Evolutionary conservation across 192 early-diverging fungal genomes (phyloP), one percentile per base, ranked within the genome.

Genomic region (Coemansia sp.): DNA sequence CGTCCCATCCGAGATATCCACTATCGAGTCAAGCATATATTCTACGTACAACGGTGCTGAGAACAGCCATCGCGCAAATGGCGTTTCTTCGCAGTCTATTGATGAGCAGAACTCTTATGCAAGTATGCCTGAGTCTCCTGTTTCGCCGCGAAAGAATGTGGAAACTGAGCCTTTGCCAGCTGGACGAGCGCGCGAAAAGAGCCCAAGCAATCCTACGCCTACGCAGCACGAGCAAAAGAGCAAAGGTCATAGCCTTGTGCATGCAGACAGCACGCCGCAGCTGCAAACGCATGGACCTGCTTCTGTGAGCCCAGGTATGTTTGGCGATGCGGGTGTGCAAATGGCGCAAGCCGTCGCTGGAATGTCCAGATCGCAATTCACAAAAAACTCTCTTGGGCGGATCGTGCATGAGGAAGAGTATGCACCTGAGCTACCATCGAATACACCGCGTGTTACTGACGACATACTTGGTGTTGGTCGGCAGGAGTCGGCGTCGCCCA

Each of bases 401-500:
- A 82, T 82, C 43, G 75, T 77, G 56, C 81, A 72, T 45, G 81
- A 82, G 63, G 76, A 82, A 52, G 81, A 78, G 68, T 43, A 40
- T 7, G 64, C 59, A 30, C 81, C 71, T 2, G 75, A 77, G 9
- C 62, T 82, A 30, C 71, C 81, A 6, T 39, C 35, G 7, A 65
- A 74, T 46, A 82, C 81, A 10, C 81, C 81, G 29, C 75, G 42
- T 30, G 81, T 82, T 4, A 82, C 81, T 4, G 75, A 77, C 61
- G 81, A 82, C 58, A 82, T 82, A 28, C 66, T 82, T 6, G 81
- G 81, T 16, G 56, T 82, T 35, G 81, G 81, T 6, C 71, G 81
- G 13, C 71, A 66, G 23, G 71, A 75, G 12, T 28, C 55, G 31
- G 35, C 28, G 15, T 33, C 61, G 4, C 29, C 34, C 29, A 25